Percentiles rank a stretch among this genome's conserved stretches.
Evolutionary conservation across 2,329 filamentous ascomycete genomes (phyloP).

Genomic region (Furcasterigmium sp.): DNA sequence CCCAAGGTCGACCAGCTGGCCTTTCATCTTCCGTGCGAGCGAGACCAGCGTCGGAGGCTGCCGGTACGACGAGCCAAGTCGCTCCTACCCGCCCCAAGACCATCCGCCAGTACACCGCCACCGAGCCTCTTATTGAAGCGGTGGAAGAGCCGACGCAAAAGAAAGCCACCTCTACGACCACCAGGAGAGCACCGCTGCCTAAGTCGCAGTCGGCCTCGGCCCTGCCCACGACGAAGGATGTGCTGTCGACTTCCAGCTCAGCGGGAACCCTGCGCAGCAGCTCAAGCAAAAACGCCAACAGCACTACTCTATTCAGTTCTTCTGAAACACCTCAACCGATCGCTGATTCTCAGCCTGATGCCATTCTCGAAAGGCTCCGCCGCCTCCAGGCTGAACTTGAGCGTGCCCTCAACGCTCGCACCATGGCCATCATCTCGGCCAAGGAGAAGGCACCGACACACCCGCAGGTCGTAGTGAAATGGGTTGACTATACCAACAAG

Average conservation of each 20-base stretch:
- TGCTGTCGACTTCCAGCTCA: background rate
- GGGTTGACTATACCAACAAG: constrained; percentile 87
- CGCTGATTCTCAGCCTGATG: constrained; percentile 50
- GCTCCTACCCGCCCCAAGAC: background rate
- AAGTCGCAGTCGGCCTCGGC: constrained; percentile 10
- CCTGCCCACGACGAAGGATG: constrained; percentile 3
- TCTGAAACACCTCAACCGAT: constrained; percentile 45
- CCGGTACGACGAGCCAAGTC: constrained; percentile 5
- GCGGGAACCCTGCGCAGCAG: background rate
- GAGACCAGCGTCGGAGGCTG: constrained; percentile 17
- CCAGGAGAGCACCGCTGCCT: constrained; percentile 9
- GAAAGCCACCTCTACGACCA: constrained; percentile 2
- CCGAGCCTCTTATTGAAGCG: constrained; percentile 2
- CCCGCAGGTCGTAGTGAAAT: constrained; percentile 66
- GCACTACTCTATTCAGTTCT: constrained; percentile 50
- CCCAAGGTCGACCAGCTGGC: constrained; percentile 42
- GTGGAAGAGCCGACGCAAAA: background rate
- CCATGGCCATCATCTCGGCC: constrained; percentile 54
- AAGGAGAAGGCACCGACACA: constrained; percentile 49
- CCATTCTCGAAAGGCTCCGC: constrained; percentile 49
- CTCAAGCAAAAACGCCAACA: constrained; percentile 22
- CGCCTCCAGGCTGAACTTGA: constrained; percentile 57
- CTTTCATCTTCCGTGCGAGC: constrained; percentile 20
- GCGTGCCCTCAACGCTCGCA: constrained; percentile 56
- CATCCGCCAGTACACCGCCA: background rate